phyloP scores from a whole-genome alignment of 257 asterid species.

The Lithospermum erythrorhizon region DNA sequence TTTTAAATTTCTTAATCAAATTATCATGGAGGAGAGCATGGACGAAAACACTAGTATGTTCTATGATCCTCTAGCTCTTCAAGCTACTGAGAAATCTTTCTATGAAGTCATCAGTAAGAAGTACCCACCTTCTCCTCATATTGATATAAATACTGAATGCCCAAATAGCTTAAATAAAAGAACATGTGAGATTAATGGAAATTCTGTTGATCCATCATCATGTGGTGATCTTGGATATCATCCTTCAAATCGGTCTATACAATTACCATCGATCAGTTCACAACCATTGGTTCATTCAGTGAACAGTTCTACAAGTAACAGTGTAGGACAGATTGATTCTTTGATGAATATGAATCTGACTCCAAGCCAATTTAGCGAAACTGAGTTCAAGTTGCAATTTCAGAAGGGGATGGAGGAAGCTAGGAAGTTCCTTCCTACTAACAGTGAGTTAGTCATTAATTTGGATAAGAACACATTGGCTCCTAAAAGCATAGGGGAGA shows the following conservation, averaged over 20 bases:
- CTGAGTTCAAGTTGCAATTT: conserved; percentile 66
- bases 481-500: conserved; percentile 35
- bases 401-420: conserved; percentile 91
- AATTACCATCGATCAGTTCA: conserved; percentile 23
- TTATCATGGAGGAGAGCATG: conserved; percentile 72
- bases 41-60: conserved; percentile 88
- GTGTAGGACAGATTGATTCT: conserved; percentile 24
- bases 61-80: conserved; percentile 78
- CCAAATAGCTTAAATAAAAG: conserved; percentile 44
- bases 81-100: conserved; percentile 79
- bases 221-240: conserved; percentile 42
- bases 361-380: conserved; percentile 35
- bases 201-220: conserved; percentile 32
- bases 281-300: conserved; percentile 19
- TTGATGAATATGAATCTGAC: conserved; percentile 19
- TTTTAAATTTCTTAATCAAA: conserved; percentile 69
- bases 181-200: conserved; percentile 41
- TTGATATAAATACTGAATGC: conserved; percentile 31
- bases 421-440: conserved; percentile 59
- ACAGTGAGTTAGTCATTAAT: conserved; percentile 52
- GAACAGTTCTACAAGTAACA: conserved; percentile 13
- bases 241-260: conserved; percentile 25
- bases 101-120: conserved; percentile 67
- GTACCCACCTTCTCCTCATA: conserved; percentile 38
- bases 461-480: conserved; percentile 63